These are phyloP conservation scores for Debaryomyces prosopidis DNA, from an alignment of 805 yeast genomes.

Conservation along the genomic window DNA sequence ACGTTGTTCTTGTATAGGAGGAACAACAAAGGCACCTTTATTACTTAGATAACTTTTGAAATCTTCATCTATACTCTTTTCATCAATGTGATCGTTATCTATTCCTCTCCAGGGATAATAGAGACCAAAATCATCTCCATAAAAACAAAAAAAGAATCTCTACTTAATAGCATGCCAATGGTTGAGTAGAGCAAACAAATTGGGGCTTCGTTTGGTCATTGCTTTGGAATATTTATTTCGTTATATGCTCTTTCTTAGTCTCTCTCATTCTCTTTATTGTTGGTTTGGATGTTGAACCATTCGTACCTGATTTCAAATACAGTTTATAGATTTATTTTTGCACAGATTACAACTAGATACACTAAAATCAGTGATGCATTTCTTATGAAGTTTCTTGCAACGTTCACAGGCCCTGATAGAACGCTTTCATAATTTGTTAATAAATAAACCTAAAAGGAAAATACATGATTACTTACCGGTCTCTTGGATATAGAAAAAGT, in stretches of 20 bases:
- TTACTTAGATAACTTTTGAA: constrained; percentile 17
- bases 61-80: constrained; percentile 19
- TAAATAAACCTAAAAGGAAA: not conserved
- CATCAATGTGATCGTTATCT: constrained; percentile 12
- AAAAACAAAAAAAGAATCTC: constrained; percentile 28
- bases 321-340: constrained; percentile 3
- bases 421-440: constrained; percentile 5
- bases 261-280: constrained; percentile 12
- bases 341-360: constrained; percentile 15
- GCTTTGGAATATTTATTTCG: constrained; percentile 18
- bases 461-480: constrained; percentile 3
- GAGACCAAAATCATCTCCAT: constrained; percentile 27
- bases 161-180: constrained; percentile 29
- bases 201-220: constrained; percentile 20
- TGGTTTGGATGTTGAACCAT: not conserved
- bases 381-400: constrained; percentile 20
- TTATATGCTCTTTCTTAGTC: constrained; percentile 20
- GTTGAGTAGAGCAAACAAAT: constrained; percentile 29
- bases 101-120: constrained; percentile 31
- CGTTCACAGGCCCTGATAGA: constrained; percentile 21
- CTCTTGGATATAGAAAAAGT: constrained; percentile 15
- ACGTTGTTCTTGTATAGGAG: constrained; percentile 18
- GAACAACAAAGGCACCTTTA: constrained; percentile 23
- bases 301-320: constrained; percentile 2
- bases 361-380: constrained; percentile 3